A percentile compares a stretch with the other conserved stretches of the same genome.
Conservation (phyloP, 2,329 filamentous ascomycete genomes). For the Colletotrichum graminicola region DNA sequence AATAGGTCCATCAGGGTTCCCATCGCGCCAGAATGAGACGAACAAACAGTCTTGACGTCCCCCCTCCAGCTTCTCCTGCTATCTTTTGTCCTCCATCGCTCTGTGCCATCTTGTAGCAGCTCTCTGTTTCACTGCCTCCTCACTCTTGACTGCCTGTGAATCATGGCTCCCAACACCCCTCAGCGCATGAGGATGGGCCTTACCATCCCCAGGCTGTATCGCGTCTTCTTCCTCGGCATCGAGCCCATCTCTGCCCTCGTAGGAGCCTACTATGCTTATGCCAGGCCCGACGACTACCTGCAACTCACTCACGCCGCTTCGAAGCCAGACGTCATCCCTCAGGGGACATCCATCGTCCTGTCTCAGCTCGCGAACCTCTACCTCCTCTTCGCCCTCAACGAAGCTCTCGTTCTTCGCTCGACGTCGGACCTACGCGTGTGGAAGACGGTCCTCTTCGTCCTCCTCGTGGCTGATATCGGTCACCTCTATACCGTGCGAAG, state of each 20-base stretch:
- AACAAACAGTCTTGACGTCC: constrained; percentile 14
- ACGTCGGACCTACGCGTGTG: constrained; percentile 78
- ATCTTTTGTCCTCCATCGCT: background rate
- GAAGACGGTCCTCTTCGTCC: constrained; percentile 73
- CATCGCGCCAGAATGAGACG: constrained; percentile 38
- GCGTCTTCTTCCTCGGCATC: constrained; percentile 80
- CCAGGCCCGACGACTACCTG: constrained; percentile 69
- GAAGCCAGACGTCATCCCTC: constrained; percentile 63
- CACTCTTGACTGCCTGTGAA: background rate
- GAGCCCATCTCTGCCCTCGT: constrained; percentile 70
- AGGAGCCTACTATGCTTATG: constrained; percentile 65
- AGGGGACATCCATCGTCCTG: constrained; percentile 74
- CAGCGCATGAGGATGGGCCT: constrained; percentile 50
- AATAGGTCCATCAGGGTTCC: constrained; percentile 37
- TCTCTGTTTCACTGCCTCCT: background rate
- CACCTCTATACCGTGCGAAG: constrained; percentile 76
- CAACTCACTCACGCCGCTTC: constrained; percentile 70
- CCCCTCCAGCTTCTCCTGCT: constrained; percentile 8
- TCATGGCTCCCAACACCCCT: constrained; percentile 43
- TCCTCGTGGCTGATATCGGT: constrained; percentile 82
- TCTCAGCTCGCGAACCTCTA: constrained; percentile 85
- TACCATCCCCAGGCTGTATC: constrained; percentile 71
- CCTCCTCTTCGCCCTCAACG: constrained; percentile 80
- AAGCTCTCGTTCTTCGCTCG: constrained; percentile 79
- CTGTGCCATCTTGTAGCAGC: background rate